These are phyloP conservation scores for Chondrus crispus DNA, from an alignment of 23 red algal genomes.

Conservation along the genomic window DNA sequence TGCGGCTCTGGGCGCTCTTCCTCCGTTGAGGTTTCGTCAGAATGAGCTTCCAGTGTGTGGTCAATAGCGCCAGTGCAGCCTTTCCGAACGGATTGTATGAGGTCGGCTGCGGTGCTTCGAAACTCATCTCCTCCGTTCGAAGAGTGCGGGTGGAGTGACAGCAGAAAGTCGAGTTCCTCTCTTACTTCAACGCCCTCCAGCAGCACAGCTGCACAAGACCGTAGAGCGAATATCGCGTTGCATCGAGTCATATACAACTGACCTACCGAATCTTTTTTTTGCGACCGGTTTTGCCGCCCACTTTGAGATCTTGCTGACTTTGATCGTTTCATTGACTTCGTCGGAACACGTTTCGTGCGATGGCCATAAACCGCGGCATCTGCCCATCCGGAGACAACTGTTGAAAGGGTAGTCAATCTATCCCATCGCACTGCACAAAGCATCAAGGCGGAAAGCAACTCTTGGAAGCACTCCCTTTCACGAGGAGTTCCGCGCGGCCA, in stretches of 20 bases:
- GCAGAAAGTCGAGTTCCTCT: background rate
- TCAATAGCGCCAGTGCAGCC: conserved; percentile 19
- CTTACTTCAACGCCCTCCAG: background rate
- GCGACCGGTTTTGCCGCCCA: background rate
- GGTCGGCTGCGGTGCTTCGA: background rate
- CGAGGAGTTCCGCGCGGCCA: background rate
- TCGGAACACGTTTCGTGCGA: background rate
- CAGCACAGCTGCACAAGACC: background rate
- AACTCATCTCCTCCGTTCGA: too few species aligned
- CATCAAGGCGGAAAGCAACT: conserved; percentile 34
- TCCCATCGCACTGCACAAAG: conserved; percentile 50
- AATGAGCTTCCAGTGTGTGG: background rate
- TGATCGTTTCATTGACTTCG: background rate
- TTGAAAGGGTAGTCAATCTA: background rate
- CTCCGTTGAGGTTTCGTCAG: background rate
- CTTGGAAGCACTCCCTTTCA: background rate
- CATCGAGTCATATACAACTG: background rate
- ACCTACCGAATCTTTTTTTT: background rate
- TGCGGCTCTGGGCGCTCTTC: background rate
- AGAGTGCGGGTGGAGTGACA: background rate
- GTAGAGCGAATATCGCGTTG: conserved; percentile 19
- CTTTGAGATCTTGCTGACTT: background rate
- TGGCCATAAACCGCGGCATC: conserved; percentile 15
- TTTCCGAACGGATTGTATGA: conserved; percentile 25
- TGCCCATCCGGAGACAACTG: conserved; percentile 34